phyloP scores from a whole-genome alignment of 2,329 filamentous ascomycete species.

The Exophiala spinifera region DNA sequence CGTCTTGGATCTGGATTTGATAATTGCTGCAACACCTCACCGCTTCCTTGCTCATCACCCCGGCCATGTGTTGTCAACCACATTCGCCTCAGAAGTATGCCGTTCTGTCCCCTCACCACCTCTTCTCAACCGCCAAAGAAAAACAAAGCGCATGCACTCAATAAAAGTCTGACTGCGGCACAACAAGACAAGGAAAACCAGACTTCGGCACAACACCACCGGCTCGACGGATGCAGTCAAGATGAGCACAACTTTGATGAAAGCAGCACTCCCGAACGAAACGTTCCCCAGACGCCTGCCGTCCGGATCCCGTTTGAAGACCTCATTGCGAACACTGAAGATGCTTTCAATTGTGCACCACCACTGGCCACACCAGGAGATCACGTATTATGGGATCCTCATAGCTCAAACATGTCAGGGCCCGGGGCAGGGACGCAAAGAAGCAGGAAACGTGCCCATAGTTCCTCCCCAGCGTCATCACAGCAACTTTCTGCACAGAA shows the following conservation, averaged over 20 bases:
- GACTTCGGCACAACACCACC: background rate
- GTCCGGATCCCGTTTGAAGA: constrained; percentile 59
- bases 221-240: background rate
- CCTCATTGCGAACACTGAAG: constrained; percentile 60
- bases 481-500: constrained; percentile 43
- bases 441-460: constrained; percentile 66
- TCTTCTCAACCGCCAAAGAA: constrained; percentile 26
- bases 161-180: constrained; percentile 6
- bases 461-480: constrained; percentile 71
- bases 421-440: constrained; percentile 46
- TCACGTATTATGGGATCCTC: constrained; percentile 55
- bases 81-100: constrained; percentile 12
- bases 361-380: constrained; percentile 58
- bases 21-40: background rate
- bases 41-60: background rate
- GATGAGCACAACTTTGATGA: background rate
- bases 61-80: constrained; percentile 5
- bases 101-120: constrained; percentile 12
- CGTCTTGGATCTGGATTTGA: background rate
- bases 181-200: constrained; percentile 23
- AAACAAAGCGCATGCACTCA: constrained; percentile 18
- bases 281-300: constrained; percentile 56
- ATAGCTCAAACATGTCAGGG: constrained; percentile 42
- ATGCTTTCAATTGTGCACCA: constrained; percentile 49
- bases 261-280: background rate